Evolutionary conservation across 1,284 basidiomycete genomes (phyloP).

Genomic region (Ganoderma sinense): DNA sequence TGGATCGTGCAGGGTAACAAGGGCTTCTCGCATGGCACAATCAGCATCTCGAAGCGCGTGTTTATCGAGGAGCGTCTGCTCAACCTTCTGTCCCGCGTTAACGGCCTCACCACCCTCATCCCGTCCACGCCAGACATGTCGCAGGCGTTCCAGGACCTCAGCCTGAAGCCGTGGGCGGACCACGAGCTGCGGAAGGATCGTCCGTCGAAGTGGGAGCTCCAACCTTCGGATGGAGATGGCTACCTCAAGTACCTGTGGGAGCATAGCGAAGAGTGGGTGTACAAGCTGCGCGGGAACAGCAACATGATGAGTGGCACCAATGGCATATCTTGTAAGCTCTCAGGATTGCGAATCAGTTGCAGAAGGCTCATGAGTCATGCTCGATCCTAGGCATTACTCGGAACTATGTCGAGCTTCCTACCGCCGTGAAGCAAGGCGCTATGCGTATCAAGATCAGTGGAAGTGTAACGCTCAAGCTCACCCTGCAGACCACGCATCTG

Average conservation of each 20-base stretch:
- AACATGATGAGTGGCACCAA: conserved; percentile 35
- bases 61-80: conserved; percentile 43
- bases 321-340: conserved; percentile 37
- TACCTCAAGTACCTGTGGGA: conserved; percentile 40
- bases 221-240: conserved; percentile 26
- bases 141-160: conserved; percentile 37
- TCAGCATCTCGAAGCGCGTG: conserved; percentile 36
- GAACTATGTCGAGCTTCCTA: conserved; percentile 41
- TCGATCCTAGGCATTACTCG: conserved; percentile 36
- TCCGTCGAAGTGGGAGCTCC: conserved; percentile 36
- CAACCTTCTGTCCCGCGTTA: conserved; percentile 37
- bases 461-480: conserved; percentile 35
- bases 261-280: conserved; percentile 40
- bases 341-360: neutral
- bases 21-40: conserved; percentile 38
- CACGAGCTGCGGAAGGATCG: conserved; percentile 35
- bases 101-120: conserved; percentile 42
- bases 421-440: conserved; percentile 32
- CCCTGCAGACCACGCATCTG: conserved; percentile 28
- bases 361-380: neutral
- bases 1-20: conserved; percentile 36
- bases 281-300: conserved; percentile 37
- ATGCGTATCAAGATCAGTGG: conserved; percentile 41
- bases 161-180: conserved; percentile 39
- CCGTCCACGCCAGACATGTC: conserved; percentile 38